Evolutionary conservation across 164 flowering plant genomes (phyloP), one percentile per base, ranked within the genome.

Genomic region (Echeveria elegans): DNA sequence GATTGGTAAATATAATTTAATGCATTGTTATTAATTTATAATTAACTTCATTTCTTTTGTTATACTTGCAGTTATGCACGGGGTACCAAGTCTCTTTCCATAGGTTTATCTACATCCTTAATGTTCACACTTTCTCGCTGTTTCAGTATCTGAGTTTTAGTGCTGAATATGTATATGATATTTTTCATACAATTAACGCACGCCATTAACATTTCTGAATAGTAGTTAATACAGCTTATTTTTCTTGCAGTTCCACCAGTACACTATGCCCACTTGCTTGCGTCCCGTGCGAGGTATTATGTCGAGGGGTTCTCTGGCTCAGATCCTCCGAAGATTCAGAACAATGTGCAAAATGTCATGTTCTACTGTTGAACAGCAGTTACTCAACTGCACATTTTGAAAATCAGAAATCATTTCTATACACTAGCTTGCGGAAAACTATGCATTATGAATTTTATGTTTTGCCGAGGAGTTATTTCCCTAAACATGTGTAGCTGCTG

Each of bases 161-260:
- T 34, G 37, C 5, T 34, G 37, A 34, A 34, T 34, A 34, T 34
- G 7, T 3, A 34, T 3, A 34, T 34, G 37, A 34, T 3, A 34
- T n/a, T n/a, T n/a, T n/a, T n/a, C n/a, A 34, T 34, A 34, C 5
- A 34, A 34, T 34, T 34, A 34, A 34, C 7, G 7, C 3, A 34
- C 7, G 7, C 3, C 3, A 34, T 34, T 7, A 7, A 34, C 37
- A 3, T 7, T 34, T 30, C 29, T n/a, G 19, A 60, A 18, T 31
- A 9, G 38, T n/a, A 18, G 6, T 2, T 18, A 0, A 29, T 12
- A 36, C 15, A n/a, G 10, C 9, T 36, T 6, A 14, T 19, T 12
- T 31, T 15, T 67, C n/a, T 34, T 78, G 83, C 86, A 89, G 98
- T 92, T 21, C 96, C 98, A 18, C 96, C 98, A 4, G 96, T 87